A percentile compares a stretch with the other conserved stretches of the same genome.
These are phyloP conservation scores for Aspergillus nidulans DNA, from an alignment of 495 filamentous ascomycete species.

Conservation along the genomic window DNA sequence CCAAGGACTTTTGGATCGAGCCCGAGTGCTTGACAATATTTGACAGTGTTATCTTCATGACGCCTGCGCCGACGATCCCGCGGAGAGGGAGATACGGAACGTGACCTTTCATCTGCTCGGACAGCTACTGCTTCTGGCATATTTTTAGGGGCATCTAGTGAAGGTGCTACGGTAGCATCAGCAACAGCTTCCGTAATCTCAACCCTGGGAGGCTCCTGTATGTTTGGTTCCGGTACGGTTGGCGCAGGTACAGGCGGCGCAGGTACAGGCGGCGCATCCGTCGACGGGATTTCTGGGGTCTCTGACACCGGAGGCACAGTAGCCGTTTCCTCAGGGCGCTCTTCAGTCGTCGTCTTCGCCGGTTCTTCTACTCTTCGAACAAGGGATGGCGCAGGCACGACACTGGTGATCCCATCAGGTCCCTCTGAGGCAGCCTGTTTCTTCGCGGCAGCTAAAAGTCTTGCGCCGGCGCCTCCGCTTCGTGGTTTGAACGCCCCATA, in stretches of 20 bases:
- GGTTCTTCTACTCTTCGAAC: slow-evolving; percentile 34
- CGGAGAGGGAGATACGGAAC: slow-evolving; percentile 37
- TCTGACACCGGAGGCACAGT: slow-evolving; percentile 4
- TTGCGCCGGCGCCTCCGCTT: slow-evolving; percentile 74
- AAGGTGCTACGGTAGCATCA: slow-evolving; percentile 26
- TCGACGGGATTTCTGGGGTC: background rate
- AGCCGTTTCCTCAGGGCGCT: slow-evolving; percentile 10
- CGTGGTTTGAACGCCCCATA: slow-evolving; percentile 80
- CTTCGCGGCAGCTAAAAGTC: slow-evolving; percentile 51
- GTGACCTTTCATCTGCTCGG: slow-evolving; percentile 22
- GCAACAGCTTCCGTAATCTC: slow-evolving; percentile 33
- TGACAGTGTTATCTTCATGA: slow-evolving; percentile 67
- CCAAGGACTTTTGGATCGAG: slow-evolving; percentile 67
- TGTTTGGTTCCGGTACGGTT: slow-evolving; percentile 3
- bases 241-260: background rate
- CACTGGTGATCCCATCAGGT: slow-evolving; percentile 81
- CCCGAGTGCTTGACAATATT: slow-evolving; percentile 72
- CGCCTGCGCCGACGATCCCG: slow-evolving; percentile 54
- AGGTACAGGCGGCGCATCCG: no score
- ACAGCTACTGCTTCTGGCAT: slow-evolving; percentile 20
- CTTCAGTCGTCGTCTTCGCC: slow-evolving; percentile 9
- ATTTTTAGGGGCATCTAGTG: slow-evolving; percentile 33
- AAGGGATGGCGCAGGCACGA: slow-evolving; percentile 70
- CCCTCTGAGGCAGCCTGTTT: slow-evolving; percentile 51
- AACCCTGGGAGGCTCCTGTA: slow-evolving; percentile 34